These are phyloP conservation scores for Kingdonia uniflora DNA, from an alignment of 164 flowering plant genomes.

Conservation along the genomic window DNA sequence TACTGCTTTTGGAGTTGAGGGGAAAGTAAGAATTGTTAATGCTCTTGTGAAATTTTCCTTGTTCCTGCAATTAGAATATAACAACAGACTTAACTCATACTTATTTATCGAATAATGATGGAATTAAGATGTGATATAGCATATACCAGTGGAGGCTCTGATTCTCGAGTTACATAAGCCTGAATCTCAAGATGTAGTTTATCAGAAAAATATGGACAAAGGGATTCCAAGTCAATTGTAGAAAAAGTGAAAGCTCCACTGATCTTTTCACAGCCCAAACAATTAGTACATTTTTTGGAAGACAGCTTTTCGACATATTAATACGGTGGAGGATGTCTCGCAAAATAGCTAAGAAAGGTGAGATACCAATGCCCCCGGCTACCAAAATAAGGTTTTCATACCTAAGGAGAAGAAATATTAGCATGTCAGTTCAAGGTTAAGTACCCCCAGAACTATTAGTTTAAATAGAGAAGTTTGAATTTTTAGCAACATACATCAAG, in stretches of 20 bases:
- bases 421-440: background rate
- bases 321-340: conserved; percentile 68
- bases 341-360: conserved; percentile 88
- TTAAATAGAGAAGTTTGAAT: background rate
- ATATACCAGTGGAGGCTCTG: conserved; percentile 64
- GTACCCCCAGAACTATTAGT: background rate
- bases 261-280: conserved; percentile 84
- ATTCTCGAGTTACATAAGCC: conserved; percentile 67
- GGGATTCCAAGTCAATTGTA: conserved; percentile 36
- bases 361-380: conserved; percentile 94
- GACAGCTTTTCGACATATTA: conserved; percentile 43
- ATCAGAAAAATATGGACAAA: conserved; percentile 44
- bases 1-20: conserved; percentile 22
- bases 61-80: conserved; percentile 49
- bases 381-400: conserved; percentile 75
- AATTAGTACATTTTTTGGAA: conserved; percentile 46
- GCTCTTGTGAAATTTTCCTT: conserved; percentile 30
- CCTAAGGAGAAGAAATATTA: conserved; percentile 22
- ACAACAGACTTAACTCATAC: background rate
- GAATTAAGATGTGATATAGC: background rate
- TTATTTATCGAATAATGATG: background rate
- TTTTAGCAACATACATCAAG: conserved; percentile 43
- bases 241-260: conserved; percentile 68
- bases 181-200: conserved; percentile 47
- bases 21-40: conserved; percentile 21